Base-by-base conservation (phyloP, 2,329 filamentous ascomycete genomes). In the Verticillium alfalfae region DNA sequence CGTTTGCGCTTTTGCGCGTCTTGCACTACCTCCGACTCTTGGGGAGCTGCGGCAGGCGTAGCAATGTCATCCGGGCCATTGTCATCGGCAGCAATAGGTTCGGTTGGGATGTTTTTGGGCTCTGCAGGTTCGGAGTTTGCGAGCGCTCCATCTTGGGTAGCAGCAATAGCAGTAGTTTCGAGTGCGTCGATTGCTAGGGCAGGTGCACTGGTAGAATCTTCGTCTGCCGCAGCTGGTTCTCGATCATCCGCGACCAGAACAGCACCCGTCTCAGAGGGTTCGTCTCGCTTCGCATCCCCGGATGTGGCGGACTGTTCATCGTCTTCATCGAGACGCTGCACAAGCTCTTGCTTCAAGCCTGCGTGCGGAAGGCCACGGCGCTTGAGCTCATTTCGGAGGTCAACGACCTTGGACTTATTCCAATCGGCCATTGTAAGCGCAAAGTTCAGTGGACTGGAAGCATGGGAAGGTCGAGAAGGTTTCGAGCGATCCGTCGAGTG, bases 331-430 rank as follows among this genome's bases (percentile, higher is more conserved):
- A 94, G 76, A 63, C 88, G 85, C 63, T 88, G 83, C 61, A 93
- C 81, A 56, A 93, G 83, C 63, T 89, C 90, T 31, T 87, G 82
- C 72, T 93, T 91, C 59, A 92, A 81, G 9, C 91, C 91, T 31
- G 84, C 84, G 64, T 87, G 84, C 6, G 86, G 78, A 45, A 93
- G 83, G n/a, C 87, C 87, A 65, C 90, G 85, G 62, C 80, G 81
- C 75, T 91, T 92, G 52, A 93, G 81, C 78, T 93, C 89, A 26
- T 85, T 85, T 74, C 88, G 90, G 62, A 94, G 82, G 69, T 93
- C 89, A 38, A 87, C 80, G 65, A 94, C 91, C 76, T 91, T 93
- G 70, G 88, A 82, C 74, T 78, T 82, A 64, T 73, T 76, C 78
- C 81, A 86, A 67, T 84, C 82, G 59, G 76, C 75, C 80, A 82